phyloP scores from a whole-genome alignment of 108 stramenopile species.

The Cyclotella kingstonii region DNA sequence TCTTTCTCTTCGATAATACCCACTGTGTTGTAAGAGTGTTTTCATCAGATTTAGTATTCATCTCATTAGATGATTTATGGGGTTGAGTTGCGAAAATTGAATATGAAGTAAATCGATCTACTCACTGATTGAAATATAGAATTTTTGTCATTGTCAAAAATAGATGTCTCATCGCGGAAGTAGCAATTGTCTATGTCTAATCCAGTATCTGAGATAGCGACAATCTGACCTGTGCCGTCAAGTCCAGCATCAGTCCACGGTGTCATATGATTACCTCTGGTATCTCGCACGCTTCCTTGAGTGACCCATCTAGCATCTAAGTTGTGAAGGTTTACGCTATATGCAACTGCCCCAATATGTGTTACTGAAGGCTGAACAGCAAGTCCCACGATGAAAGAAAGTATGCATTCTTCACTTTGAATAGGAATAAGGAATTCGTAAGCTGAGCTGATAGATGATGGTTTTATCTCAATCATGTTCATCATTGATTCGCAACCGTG shows the following conservation, averaged over 20 bases:
- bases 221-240: conserved; percentile 33
- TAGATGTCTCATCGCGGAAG: conserved; percentile 26
- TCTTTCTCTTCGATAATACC: conserved; percentile 20
- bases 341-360: neutral
- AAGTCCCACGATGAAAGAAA: conserved; percentile 5
- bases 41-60: neutral
- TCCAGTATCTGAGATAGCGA: conserved; percentile 41
- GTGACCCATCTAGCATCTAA: conserved; percentile 5
- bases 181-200: conserved; percentile 40
- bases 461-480: neutral
- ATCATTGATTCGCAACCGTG: conserved; percentile 9
- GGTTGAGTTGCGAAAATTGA: too few relatives aligned
- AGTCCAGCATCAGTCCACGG: conserved; percentile 34
- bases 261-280: neutral
- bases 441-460: neutral
- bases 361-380: conserved; percentile 8
- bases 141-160: neutral
- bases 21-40: neutral
- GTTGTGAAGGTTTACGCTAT: conserved; percentile 12
- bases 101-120: too few relatives aligned
- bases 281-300: neutral
- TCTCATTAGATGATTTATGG: too few relatives aligned
- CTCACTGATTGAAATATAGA: neutral
- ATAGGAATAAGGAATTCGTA: conserved; percentile 5
- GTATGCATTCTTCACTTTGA: neutral